Conservation (phyloP, 139 green algal species). For the Bryopsis sp. region DNA sequence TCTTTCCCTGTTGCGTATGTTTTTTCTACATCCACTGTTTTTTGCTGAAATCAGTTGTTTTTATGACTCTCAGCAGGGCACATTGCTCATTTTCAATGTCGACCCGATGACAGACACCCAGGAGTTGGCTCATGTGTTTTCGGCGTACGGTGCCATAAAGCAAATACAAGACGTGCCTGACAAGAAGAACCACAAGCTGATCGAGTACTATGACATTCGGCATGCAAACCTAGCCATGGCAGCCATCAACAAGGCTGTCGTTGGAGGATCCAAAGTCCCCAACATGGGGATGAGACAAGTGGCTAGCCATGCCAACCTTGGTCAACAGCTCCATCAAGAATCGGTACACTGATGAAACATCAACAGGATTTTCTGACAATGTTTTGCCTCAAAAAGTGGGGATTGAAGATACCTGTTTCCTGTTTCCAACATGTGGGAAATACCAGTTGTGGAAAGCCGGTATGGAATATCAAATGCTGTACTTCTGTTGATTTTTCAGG, state of each 20-base stretch:
- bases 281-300: too few species aligned
- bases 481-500: too few species aligned
- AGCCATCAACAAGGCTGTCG: constrained; percentile 46
- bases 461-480: too few species aligned
- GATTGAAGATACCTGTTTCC: too few species aligned
- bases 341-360: too few species aligned
- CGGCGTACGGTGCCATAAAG: constrained; percentile 77
- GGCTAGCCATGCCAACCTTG: too few species aligned
- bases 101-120: constrained; percentile 52
- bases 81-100: constrained; percentile 73
- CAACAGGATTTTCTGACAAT: too few species aligned
- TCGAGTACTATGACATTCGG: constrained; percentile 83
- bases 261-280: too few species aligned
- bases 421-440: too few species aligned
- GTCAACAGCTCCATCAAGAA: too few species aligned
- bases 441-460: too few species aligned
- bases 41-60: background rate
- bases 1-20: background rate
- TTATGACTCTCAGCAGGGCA: constrained; percentile 44
- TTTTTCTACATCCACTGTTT: background rate
- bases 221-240: constrained; percentile 43
- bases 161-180: constrained; percentile 41
- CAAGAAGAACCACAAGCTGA: constrained; percentile 60
- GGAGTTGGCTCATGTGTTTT: constrained; percentile 67
- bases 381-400: too few species aligned